Conservation (phyloP, 1,284 basidiomycete species). For the Vanrija sp. region DNA sequence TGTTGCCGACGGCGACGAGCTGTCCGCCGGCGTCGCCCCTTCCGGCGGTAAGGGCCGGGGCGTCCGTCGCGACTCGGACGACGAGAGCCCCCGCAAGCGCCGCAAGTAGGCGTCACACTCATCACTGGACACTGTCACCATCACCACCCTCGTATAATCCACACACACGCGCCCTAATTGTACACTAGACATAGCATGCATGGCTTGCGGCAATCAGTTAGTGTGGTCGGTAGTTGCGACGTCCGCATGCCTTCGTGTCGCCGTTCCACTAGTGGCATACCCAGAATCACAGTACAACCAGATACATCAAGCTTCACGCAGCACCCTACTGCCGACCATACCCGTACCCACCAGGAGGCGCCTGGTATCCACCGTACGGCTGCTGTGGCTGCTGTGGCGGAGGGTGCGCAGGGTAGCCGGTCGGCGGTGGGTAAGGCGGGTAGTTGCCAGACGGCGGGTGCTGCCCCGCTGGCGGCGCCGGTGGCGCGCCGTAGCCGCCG, state of each 20-base stretch:
- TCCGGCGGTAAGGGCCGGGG: slow-evolving; percentile 19
- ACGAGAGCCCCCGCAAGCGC: too few species aligned
- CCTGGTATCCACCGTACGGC: slow-evolving; percentile 17
- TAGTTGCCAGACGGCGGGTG: background rate
- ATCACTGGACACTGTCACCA: slow-evolving; percentile 54
- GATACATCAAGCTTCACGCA: too few species aligned
- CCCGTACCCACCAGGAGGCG: slow-evolving; percentile 13
- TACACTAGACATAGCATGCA: background rate
- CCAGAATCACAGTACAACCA: too few species aligned
- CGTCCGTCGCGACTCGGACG: too few species aligned
- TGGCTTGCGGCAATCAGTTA: background rate
- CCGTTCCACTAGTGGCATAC: too few species aligned
- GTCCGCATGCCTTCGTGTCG: too few species aligned
- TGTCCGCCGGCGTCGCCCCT: slow-evolving; percentile 44
- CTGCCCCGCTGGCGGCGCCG: background rate
- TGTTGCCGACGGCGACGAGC: slow-evolving; percentile 36
- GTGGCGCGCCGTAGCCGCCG: background rate
- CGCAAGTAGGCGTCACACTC: background rate
- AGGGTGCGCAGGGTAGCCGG: slow-evolving; percentile 1
- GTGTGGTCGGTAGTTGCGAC: too few species aligned
- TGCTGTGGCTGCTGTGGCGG: slow-evolving; percentile 7
- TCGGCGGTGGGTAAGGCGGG: background rate
- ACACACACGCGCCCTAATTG: background rate
- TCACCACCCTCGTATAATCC: slow-evolving; percentile 70
- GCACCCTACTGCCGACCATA: background rate